Conservation (phyloP, 2,329 filamentous ascomycete genomes). For the Colletotrichum noveboracense region DNA sequence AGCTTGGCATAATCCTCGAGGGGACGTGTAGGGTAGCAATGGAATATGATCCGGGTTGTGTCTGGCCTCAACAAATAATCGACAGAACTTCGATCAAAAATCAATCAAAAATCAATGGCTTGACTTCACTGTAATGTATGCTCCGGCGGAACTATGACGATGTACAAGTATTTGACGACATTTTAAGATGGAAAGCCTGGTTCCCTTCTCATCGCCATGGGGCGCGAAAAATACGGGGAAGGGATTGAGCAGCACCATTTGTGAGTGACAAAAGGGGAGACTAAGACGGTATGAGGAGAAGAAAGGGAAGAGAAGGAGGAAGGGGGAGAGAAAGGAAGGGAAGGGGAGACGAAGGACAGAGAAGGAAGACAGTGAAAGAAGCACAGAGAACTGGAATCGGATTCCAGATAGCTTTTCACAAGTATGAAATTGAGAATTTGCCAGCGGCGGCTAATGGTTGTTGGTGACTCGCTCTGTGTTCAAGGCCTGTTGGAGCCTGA, state of each 20-base stretch:
- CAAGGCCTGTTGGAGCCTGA: neutral
- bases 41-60: fast-evolving
- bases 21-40: neutral
- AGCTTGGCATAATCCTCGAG: neutral
- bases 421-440: neutral
- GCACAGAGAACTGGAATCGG: neutral
- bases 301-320: neutral
- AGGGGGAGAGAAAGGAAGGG: fast-evolving
- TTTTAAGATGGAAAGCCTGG: fast-evolving
- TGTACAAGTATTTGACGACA: neutral
- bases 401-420: fast-evolving
- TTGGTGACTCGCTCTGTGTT: neutral
- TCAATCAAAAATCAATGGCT: neutral
- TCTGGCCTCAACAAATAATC: neutral
- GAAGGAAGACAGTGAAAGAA: neutral
- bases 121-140: neutral
- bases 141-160: too few relatives aligned
- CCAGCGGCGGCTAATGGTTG: neutral
- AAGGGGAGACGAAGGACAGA: fast-evolving
- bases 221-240: neutral
- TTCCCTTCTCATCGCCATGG: too few relatives aligned
- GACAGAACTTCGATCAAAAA: too few relatives aligned
- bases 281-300: neutral
- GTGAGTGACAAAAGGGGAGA: fast-evolving
- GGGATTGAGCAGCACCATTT: fast-evolving